Conservation (phyloP, 306 rosid genomes). For the Rosa rugosa region DNA sequence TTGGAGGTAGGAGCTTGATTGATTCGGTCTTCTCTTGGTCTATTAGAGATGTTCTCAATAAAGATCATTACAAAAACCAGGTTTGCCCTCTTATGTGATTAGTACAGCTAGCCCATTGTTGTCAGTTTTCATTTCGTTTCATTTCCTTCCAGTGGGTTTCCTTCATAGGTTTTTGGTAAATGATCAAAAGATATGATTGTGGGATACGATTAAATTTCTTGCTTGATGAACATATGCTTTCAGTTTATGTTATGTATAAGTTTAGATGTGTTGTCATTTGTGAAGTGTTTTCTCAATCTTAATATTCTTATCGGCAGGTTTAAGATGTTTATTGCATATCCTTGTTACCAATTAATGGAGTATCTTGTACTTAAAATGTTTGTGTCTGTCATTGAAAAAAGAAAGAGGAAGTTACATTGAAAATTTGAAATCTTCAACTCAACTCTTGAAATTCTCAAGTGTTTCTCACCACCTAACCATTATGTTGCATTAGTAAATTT, state of each 20-base stretch:
- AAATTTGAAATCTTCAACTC: no score
- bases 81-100: not conserved
- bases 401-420: no score
- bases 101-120: not conserved
- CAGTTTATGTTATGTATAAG: not conserved
- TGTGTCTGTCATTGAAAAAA: no score
- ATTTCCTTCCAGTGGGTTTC: not conserved
- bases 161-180: not conserved
- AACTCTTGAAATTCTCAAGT: no score
- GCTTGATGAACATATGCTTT: not conserved
- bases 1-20: not conserved
- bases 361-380: no score
- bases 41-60: not conserved
- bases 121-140: not conserved
- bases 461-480: no score
- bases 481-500: no score
- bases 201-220: not conserved
- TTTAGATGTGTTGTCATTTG: not conserved
- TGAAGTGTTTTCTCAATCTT: not conserved
- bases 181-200: not conserved
- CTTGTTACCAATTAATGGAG: no score
- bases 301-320: not conserved
- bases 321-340: no score
- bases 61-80: not conserved
- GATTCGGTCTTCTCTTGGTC: not conserved